Conservation (phyloP, 306 rosid genomes). For the Sicyos edulis region DNA sequence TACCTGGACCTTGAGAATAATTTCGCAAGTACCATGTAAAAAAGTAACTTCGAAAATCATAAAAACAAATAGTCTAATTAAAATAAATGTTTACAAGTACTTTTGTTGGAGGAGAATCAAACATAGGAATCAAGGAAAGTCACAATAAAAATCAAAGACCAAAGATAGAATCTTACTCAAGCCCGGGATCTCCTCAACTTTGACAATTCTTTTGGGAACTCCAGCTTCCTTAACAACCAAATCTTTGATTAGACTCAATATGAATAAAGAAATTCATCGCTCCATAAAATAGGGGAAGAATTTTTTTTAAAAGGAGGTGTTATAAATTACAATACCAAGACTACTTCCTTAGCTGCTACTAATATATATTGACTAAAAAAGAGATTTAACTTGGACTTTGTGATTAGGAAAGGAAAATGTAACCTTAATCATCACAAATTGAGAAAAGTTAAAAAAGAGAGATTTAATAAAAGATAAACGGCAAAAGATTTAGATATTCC, state of each 20-base stretch:
- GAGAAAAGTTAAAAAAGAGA: neutral
- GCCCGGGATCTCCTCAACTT: slow-evolving; percentile 85
- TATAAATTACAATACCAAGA: neutral
- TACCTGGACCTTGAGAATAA: neutral
- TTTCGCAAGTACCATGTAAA: neutral
- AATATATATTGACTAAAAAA: neutral
- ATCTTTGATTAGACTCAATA: slow-evolving; percentile 19
- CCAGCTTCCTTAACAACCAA: slow-evolving; percentile 65
- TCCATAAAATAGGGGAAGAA: neutral
- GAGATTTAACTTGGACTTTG: neutral
- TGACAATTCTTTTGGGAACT: slow-evolving; percentile 54
- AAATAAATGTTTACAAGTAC: neutral
- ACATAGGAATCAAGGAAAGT: neutral
- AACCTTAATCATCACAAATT: neutral
- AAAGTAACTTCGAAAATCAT: neutral
- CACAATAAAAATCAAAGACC: neutral
- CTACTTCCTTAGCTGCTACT: neutral
- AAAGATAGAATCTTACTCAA: slow-evolving; percentile 57
- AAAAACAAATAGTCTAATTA: slow-evolving; percentile 1
- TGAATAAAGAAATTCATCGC: neutral
- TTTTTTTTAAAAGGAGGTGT: neutral
- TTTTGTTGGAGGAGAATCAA: neutral
- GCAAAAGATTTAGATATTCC: neutral
- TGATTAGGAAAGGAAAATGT: neutral
- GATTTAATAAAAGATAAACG: neutral